phyloP scores from a whole-genome alignment of 306 rosid genomes.

The Prunus fruticosa region DNA sequence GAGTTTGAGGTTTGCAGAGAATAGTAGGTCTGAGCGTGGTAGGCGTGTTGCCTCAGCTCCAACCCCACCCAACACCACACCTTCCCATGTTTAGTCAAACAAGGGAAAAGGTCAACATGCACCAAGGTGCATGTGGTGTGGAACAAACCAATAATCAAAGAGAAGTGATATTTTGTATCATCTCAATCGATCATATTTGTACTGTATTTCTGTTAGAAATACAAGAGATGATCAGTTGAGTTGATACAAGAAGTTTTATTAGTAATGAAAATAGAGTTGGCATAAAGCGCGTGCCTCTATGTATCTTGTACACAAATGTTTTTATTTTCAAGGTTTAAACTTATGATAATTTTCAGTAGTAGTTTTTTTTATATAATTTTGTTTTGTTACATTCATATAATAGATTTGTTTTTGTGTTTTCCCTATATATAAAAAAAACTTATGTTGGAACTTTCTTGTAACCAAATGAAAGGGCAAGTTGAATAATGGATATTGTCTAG shows the following conservation, averaged over 20 bases:
- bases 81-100: slow-evolving; percentile 38
- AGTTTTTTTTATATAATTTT: background rate
- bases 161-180: no score
- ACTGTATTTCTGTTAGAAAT: no score
- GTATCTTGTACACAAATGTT: background rate
- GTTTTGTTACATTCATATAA: background rate
- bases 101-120: background rate
- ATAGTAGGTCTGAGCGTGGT: slow-evolving; percentile 84
- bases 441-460: no score
- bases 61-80: slow-evolving; percentile 71
- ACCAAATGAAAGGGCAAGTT: no score
- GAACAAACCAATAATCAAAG: background rate
- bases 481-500: no score
- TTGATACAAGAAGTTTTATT: no score
- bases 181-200: background rate
- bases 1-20: slow-evolving; percentile 85
- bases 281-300: background rate
- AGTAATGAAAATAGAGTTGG: background rate
- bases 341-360: background rate
- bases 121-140: background rate
- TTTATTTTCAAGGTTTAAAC: background rate
- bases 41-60: slow-evolving; percentile 57
- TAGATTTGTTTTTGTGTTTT: no score
- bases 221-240: no score
- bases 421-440: no score